These are phyloP conservation scores for Pisolithus albus DNA, from an alignment of 768 basidiomycete species.

Conservation along the genomic window DNA sequence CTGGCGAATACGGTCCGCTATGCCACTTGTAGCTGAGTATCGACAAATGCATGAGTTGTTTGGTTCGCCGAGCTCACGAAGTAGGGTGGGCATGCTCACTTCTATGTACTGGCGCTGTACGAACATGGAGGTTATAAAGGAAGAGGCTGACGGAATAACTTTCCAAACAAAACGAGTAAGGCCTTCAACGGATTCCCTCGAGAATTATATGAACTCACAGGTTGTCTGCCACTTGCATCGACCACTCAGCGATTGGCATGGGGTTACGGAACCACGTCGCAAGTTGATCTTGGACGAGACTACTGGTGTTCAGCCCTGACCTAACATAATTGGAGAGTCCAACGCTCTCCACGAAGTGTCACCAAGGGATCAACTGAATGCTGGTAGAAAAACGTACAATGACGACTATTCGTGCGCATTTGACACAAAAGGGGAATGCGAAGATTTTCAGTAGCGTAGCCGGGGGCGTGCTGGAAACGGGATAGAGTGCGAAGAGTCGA, in stretches of 20 bases:
- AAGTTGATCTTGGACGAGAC: neutral
- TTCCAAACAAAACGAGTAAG: neutral
- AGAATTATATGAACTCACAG: conserved; percentile 16
- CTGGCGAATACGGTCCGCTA: no score
- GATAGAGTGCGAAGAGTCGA: conserved; percentile 32
- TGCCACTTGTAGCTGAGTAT: neutral
- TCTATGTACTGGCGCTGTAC: conserved; percentile 1
- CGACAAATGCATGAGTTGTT: no score
- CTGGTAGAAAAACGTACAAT: conserved; percentile 2
- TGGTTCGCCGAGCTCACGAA: no score
- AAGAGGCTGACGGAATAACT: conserved; percentile 25
- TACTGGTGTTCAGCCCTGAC: neutral
- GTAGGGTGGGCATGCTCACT: neutral
- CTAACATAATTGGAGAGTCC: neutral
- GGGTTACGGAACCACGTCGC: conserved; percentile 1
- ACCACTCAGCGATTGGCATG: conserved; percentile 26
- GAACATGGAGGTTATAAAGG: conserved; percentile 18
- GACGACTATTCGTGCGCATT: conserved; percentile 23
- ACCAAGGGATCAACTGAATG: neutral
- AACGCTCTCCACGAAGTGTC: neutral
- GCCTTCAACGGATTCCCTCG: neutral
- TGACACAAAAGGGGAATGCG: conserved; percentile 24
- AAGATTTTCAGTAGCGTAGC: conserved; percentile 18
- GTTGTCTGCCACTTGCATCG: conserved; percentile 29
- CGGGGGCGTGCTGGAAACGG: conserved; percentile 13